Base-by-base conservation (phyloP, 495 filamentous ascomycete species). In the Penicillium paradoxum region DNA sequence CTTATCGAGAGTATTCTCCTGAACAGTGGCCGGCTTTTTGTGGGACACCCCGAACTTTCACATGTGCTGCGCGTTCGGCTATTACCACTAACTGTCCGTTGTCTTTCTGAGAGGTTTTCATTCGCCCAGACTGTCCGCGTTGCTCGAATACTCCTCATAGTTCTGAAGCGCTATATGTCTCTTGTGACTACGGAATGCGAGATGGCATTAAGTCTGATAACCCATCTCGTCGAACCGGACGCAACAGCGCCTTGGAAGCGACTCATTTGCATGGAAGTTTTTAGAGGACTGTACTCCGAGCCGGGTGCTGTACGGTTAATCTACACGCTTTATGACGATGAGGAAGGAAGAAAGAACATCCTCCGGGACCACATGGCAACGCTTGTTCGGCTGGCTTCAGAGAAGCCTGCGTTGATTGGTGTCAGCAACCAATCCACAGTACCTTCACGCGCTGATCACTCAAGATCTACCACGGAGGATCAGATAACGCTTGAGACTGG, bases 211-310 rank as follows among this genome's bases (percentile, higher is more conserved):
- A 82, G 85, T 15, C 77, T 95, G n/a, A 69, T 97, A 14, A 96
- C 87, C 7, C 89, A 95, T 57, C 79, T 95, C 57, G 76, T 97
- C 13, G 93, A 98, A 58, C 87, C 87, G 13, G 95, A 96, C 52
- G 79, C 79, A 6, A 82, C 82, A 4, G 74, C 82, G 1, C 65
- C 81, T 5, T 98, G 93, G 93, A 96, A 89, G 63, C 77, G 95
- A 33, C 83, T 88, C 1, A 65, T 96, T 15, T 92, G 89, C 55
- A 91, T 98, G 84, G 93, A 98, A 62, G 77, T 95, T 0, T 89
- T 95, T 56, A 81, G 88, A 27, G 87, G 85, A 19, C 78, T 97
- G 34, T 95, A 95, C 68, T 74, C 86, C 0, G 90, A 96, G 46
- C 82, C 87, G 13, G 75, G 77, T 2, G 79, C 93, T 10, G 77